Evolutionary conservation across 352 stramenopile species (phyloP), one percentile per base, ranked within the genome.

Genomic region (Phytopythium kandeliae): DNA sequence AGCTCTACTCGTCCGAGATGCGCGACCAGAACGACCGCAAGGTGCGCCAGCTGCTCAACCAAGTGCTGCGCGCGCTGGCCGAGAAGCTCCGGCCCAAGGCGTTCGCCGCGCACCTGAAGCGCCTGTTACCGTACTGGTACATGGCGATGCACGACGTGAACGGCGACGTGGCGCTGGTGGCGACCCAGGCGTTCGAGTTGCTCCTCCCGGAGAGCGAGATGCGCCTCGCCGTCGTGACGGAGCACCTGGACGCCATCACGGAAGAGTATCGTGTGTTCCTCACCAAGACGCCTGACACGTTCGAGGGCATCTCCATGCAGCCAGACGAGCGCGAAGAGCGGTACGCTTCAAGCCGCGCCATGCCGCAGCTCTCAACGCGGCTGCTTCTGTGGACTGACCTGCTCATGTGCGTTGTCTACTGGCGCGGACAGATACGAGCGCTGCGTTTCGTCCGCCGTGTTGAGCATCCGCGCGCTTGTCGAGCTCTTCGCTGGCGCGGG

Each of bases 11-110:
- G 26, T 78, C 82, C 34, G 78, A 91, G 57, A 81, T 93, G 61
- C 74, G 76, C 49, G 79, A 93, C 62, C 78, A 92, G 55, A 93
- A 93, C 48, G 82, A 93, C 58, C 65, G 76, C 33, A 89, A 87
- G 50, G 79, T 93, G 45, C 82, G 82, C 5, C 76, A 90, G 25
- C 43, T 90, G 48, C 57, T 87, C 15, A 91, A 85, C 41, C 72
- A 91, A 55, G 78, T 91, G 58, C 64, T 94, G 54, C 61, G 71
- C 21, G 53, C 60, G 41, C 48, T 89, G 22, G 53, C 67, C 13
- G 55, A 65, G 12, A 91, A 91, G 65, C 69, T 92, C 55, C 69
- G 71, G 34, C 78, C 80, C 2, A 69, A 83, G 36, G 83, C 78
- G 42, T 92, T 94, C 57, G 67, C 69, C 1, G 63, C 76, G 37